A percentile compares a stretch with the other conserved stretches of the same genome.
These are phyloP conservation scores for Microbotryomycetes sp. DNA, from an alignment of 1,284 basidiomycete species.

Conservation along the genomic window DNA sequence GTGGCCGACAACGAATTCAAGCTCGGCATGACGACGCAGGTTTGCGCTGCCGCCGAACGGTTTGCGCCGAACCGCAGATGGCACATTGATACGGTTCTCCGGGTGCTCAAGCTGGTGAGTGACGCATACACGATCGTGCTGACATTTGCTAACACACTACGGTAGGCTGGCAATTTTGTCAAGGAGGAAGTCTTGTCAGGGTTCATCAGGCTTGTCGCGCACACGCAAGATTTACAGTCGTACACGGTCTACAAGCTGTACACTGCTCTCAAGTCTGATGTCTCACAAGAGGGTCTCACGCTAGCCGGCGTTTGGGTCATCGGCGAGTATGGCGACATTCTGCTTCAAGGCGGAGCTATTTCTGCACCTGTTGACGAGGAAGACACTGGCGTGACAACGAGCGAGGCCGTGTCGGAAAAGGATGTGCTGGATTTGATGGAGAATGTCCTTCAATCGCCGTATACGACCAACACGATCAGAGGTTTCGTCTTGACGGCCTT, in stretches of 20 bases:
- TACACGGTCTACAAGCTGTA: conserved; percentile 94
- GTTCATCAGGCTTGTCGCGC: conserved; percentile 91
- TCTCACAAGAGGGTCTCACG: conserved; percentile 93
- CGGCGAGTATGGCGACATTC: conserved; percentile 89
- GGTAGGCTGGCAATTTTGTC: conserved; percentile 99
- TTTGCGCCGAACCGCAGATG: conserved; percentile 97
- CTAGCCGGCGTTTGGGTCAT: conserved; percentile 91
- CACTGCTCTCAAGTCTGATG: conserved; percentile 75
- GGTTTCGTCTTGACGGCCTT: conserved; percentile 87
- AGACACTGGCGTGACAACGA: conserved; percentile 27
- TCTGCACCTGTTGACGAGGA: conserved; percentile 68
- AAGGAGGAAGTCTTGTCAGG: conserved; percentile 91
- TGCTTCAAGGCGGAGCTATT: conserved; percentile 66
- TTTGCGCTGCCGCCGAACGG: conserved; percentile 88
- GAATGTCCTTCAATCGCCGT: conserved; percentile 85
- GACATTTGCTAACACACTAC: background rate
- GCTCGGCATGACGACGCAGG: conserved; percentile 93
- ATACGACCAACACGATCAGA: conserved; percentile 80
- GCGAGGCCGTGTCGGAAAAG: conserved; percentile 60
- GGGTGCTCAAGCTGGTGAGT: conserved; percentile 80
- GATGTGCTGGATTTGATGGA: conserved; percentile 81
- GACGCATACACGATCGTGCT: background rate
- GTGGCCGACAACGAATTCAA: conserved; percentile 99
- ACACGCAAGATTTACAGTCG: conserved; percentile 93
- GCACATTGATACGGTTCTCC: conserved; percentile 96